phyloP scores from a whole-genome alignment of 352 stramenopile species.

The Peronosclerospora sorghi region DNA sequence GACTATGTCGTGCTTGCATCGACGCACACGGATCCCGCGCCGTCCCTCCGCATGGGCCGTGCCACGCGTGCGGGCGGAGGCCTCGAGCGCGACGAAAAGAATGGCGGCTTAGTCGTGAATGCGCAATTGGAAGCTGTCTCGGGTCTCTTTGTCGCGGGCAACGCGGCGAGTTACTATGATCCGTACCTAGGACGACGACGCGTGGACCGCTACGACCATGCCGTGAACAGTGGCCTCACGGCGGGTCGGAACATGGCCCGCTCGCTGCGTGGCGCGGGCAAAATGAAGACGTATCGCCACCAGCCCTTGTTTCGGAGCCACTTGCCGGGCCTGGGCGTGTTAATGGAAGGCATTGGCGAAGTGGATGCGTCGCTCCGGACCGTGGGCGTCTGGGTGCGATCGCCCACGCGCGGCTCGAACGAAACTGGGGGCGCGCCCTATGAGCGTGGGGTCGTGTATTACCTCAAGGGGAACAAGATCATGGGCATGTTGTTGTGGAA shows the following conservation, averaged over 20 bases:
- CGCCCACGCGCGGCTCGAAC: conserved; percentile 9
- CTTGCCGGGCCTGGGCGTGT: conserved; percentile 54
- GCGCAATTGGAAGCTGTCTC: conserved; percentile 81
- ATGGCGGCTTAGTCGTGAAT: conserved; percentile 87
- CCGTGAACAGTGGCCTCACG: conserved; percentile 85
- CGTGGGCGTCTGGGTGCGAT: conserved; percentile 77
- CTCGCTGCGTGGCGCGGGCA: conserved; percentile 25
- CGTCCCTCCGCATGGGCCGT: conserved; percentile 50
- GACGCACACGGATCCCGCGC: conserved; percentile 76
- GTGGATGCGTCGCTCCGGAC: conserved; percentile 69
- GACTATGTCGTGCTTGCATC: conserved; percentile 89
- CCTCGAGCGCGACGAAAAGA: conserved; percentile 79
- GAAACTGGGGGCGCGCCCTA: conserved; percentile 21
- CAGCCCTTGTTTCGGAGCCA: conserved; percentile 84
- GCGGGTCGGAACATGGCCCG: conserved; percentile 84
- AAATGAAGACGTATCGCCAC: conserved; percentile 82
- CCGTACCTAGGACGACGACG: conserved; percentile 73
- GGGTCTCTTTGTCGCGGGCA: conserved; percentile 85
- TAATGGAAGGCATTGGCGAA: conserved; percentile 80
- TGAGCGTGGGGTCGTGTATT: conserved; percentile 85
- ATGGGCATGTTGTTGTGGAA: conserved; percentile 88
- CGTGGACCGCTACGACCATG: conserved; percentile 88
- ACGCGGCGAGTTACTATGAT: conserved; percentile 86
- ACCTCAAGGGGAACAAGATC: conserved; percentile 83
- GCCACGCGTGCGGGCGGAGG: conserved; percentile 29